Evolutionary conservation across 2,329 filamentous ascomycete species (phyloP).

Genomic region (Ophiognomonia clavigignenti-juglandacearum): DNA sequence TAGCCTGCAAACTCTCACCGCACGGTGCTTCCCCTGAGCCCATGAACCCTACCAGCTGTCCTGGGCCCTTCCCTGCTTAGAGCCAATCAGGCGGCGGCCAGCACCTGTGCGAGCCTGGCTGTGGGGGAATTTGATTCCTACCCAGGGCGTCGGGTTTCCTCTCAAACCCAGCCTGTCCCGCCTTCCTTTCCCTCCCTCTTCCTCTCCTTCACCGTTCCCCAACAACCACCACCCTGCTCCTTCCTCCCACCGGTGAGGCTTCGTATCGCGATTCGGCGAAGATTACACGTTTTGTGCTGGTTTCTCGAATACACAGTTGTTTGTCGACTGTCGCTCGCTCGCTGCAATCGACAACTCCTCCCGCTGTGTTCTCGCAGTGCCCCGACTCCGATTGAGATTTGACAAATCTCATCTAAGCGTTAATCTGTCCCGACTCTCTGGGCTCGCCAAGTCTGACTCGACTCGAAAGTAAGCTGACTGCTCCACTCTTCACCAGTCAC

Average conservation of each 20-base stretch:
- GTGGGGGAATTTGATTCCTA: neutral
- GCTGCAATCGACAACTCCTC: neutral
- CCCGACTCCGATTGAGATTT: neutral
- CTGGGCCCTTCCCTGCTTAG: too few species aligned
- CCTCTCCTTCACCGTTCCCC: too few species aligned
- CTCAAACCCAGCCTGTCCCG: neutral
- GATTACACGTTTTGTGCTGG: too few species aligned
- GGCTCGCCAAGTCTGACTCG: neutral
- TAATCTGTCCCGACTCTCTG: neutral
- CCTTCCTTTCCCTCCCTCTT: too few species aligned
- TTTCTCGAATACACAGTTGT: too few species aligned
- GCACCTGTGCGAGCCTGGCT: neutral
- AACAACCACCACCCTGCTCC: too few species aligned
- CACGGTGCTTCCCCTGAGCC: neutral
- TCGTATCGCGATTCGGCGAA: too few species aligned
- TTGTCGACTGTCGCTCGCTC: neutral
- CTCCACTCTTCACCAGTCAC: neutral
- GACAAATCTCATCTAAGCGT: neutral
- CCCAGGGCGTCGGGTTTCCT: neutral
- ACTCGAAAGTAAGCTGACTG: neutral
- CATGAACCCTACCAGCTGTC: too few species aligned
- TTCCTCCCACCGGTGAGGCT: too few species aligned
- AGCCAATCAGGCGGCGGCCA: neutral
- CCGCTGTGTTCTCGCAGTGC: neutral
- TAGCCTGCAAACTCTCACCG: too few species aligned